phyloP scores from a whole-genome alignment of 768 basidiomycete genomes.

The Tricholoma saponaceum region DNA sequence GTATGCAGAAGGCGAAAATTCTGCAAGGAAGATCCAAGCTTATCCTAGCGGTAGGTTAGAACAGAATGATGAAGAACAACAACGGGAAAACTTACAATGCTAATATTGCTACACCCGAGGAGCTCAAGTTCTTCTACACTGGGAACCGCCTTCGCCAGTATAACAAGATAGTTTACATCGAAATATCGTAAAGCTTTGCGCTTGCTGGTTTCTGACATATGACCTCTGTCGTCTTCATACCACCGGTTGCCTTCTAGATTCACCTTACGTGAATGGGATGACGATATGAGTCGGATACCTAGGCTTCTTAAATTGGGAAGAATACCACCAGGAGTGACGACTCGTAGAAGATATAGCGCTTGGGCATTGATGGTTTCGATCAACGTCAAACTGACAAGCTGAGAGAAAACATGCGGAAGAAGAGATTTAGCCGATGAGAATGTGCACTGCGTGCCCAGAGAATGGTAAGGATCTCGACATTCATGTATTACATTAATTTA shows the following conservation, averaged over 20 bases:
- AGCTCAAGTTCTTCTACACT: not conserved
- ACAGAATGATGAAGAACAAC: not conserved
- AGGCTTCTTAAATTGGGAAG: not conserved
- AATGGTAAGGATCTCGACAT: not conserved
- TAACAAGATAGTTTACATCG: not conserved
- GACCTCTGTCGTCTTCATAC: not conserved
- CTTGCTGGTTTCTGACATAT: not conserved
- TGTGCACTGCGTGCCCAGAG: not conserved
- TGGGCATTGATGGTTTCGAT: not conserved
- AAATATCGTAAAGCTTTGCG: not conserved
- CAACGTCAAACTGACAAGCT: not conserved
- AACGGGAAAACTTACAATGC: not conserved
- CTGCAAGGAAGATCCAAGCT: not conserved
- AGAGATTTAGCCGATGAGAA: not conserved
- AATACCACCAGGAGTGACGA: not conserved
- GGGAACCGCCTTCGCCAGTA: not conserved
- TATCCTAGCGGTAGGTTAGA: not conserved
- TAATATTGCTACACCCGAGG: not conserved
- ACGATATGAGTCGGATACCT: not conserved
- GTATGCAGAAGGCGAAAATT: not conserved
- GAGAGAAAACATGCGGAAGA: not conserved
- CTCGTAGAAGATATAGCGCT: not conserved
- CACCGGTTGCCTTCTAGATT: not conserved
- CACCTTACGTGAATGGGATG: not conserved
- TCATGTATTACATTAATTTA: not conserved